Evolutionary conservation across 805 yeast species (phyloP).

Genomic region (Hyphopichia homilentoma): DNA sequence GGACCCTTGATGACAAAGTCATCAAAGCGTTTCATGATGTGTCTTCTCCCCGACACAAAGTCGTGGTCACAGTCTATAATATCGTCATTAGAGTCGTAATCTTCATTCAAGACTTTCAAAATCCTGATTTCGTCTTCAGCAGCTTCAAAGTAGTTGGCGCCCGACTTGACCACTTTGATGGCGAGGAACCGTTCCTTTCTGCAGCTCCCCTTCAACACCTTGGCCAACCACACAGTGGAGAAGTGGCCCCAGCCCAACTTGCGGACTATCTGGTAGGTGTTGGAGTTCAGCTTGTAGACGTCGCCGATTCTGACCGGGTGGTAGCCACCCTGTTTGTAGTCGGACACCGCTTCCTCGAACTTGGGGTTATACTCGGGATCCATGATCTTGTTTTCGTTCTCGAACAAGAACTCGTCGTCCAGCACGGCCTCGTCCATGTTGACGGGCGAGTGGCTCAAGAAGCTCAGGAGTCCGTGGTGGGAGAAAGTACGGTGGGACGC

Average conservation of each 20-base stretch:
- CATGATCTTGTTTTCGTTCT: conserved; percentile 10
- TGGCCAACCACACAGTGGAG: conserved; percentile 68
- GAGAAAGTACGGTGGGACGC: conserved; percentile 3
- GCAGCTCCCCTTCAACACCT: conserved; percentile 17
- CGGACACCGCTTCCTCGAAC: conserved; percentile 48
- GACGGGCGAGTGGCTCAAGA: conserved; percentile 1
- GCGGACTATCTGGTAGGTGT: conserved; percentile 44
- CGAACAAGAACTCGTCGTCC: conserved; percentile 5
- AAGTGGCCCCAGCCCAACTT: conserved; percentile 74
- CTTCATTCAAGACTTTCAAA: conserved; percentile 32
- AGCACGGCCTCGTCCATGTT: not conserved
- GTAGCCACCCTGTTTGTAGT: conserved; percentile 60
- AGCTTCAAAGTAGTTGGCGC: conserved; percentile 53
- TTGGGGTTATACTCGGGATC: conserved; percentile 21
- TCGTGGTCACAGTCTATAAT: conserved; percentile 8
- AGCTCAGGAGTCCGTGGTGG: conserved; percentile 1
- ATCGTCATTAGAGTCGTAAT: conserved; percentile 5
- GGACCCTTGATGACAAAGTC: conserved; percentile 57
- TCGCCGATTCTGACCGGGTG: conserved; percentile 61
- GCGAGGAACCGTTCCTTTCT: conserved; percentile 48
- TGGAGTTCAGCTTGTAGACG: conserved; percentile 38
- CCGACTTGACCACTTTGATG: conserved; percentile 56
- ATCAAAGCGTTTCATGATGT: conserved; percentile 52
- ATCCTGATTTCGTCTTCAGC: conserved; percentile 60
- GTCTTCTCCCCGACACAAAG: conserved; percentile 43